phyloP scores from a whole-genome alignment of 129 eudicot species.

The Helianthus tuberosus region DNA sequence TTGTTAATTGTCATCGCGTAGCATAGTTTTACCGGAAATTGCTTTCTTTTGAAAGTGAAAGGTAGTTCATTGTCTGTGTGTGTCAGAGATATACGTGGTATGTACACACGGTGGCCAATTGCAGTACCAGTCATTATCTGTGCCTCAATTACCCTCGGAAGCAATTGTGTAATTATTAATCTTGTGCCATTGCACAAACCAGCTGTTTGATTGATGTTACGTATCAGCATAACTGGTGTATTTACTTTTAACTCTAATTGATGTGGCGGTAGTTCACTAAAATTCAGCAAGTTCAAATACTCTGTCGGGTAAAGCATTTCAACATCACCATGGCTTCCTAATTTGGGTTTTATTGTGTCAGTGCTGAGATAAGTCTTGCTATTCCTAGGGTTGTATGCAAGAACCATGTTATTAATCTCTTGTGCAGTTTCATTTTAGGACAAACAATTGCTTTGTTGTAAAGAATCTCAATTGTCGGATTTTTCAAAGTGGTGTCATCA shows the following conservation, averaged over 20 bases:
- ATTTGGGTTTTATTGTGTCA: neutral
- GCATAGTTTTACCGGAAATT: too few relatives aligned
- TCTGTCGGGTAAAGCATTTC: neutral
- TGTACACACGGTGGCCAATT: too few relatives aligned
- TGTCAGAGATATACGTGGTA: too few relatives aligned
- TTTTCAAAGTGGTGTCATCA: neutral
- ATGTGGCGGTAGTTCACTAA: neutral
- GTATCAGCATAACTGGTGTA: neutral
- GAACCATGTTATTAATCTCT: neutral
- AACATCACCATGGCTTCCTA: neutral
- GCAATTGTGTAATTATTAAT: too few relatives aligned
- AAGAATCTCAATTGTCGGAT: neutral
- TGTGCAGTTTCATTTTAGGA: slow-evolving; percentile 10
- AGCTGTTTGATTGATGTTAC: neutral
- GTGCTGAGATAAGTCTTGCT: neutral
- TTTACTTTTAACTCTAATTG: neutral
- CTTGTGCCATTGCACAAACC: too few relatives aligned
- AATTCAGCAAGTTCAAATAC: neutral
- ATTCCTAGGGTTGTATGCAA: neutral
- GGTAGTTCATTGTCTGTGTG: too few relatives aligned
- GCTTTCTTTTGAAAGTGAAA: too few relatives aligned
- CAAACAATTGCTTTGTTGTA: slow-evolving; percentile 1
- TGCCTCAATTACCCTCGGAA: too few relatives aligned
- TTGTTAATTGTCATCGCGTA: too few relatives aligned
- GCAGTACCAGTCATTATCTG: too few relatives aligned